Conservation (phyloP, 768 basidiomycete genomes). For the Suillus weaverae region DNA sequence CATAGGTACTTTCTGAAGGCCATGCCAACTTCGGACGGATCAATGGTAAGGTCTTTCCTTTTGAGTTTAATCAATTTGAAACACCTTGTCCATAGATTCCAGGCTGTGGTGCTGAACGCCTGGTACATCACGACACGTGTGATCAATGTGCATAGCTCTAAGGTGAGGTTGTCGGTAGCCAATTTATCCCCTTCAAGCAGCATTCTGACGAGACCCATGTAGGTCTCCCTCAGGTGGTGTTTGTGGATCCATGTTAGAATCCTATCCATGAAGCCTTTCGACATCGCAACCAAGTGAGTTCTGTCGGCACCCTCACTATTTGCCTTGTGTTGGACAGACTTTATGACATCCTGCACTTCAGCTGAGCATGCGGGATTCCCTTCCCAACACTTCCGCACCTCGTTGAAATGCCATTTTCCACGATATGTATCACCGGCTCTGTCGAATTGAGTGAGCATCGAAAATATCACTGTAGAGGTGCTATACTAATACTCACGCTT, state of each 20-base stretch:
- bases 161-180: background rate
- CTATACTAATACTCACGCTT: too few species aligned
- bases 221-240: background rate
- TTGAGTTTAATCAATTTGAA: slow-evolving; percentile 31
- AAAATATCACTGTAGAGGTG: background rate
- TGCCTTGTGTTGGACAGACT: background rate
- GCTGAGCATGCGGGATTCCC: background rate
- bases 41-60: slow-evolving; percentile 19
- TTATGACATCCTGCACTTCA: background rate
- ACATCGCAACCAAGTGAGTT: background rate
- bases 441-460: background rate
- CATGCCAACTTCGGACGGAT: background rate
- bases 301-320: background rate
- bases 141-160: background rate
- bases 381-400: background rate
- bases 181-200: too few species aligned
- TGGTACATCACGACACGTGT: background rate
- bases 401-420: background rate
- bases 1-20: slow-evolving; percentile 9
- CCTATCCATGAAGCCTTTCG: slow-evolving; percentile 6
- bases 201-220: background rate
- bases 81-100: slow-evolving; percentile 15
- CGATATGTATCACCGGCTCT: background rate
- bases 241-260: slow-evolving; percentile 5
- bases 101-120: background rate